These are phyloP conservation scores for Pleurotus ostreatus DNA, from an alignment of 768 basidiomycete species.

Conservation along the genomic window DNA sequence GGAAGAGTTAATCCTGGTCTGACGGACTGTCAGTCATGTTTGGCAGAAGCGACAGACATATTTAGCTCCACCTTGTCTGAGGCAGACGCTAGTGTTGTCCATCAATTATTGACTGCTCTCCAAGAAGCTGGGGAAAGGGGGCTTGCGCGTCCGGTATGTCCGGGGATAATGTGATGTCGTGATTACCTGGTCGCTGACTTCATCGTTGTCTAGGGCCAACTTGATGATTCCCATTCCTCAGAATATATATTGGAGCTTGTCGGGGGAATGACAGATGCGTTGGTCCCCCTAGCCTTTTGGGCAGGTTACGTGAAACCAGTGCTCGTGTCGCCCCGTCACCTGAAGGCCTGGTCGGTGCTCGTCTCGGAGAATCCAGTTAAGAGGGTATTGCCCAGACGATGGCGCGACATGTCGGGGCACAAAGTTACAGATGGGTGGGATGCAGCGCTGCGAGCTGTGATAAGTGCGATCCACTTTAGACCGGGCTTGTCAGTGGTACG, in stretches of 20 bases:
- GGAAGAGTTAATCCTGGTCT: conserved; percentile 26
- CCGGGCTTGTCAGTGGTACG: conserved; percentile 68
- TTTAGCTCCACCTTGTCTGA: conserved; percentile 23
- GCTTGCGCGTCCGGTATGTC: conserved; percentile 32
- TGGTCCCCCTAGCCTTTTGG: conserved; percentile 63
- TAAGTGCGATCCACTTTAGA: conserved; percentile 60
- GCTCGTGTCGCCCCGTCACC: conserved; percentile 51
- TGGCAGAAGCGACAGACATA: conserved; percentile 35
- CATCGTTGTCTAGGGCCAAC: conserved; percentile 12
- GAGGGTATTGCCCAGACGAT: conserved; percentile 63
- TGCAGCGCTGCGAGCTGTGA: conserved; percentile 65
- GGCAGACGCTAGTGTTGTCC: conserved; percentile 24
- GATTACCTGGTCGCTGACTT: neutral
- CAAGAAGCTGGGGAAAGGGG: conserved; percentile 34
- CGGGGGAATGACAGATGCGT: conserved; percentile 38
- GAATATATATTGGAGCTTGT: conserved; percentile 27
- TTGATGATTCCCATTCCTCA: conserved; percentile 12
- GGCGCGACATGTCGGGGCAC: conserved; percentile 69
- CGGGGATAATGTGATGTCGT: neutral
- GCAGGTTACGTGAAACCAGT: conserved; percentile 53
- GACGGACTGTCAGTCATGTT: conserved; percentile 41
- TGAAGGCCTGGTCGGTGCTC: conserved; percentile 53
- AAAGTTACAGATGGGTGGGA: conserved; percentile 65
- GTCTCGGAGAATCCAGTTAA: conserved; percentile 40
- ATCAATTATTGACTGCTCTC: conserved; percentile 32